phyloP scores from a whole-genome alignment of 306 rosid genomes.

The Hippophae rhamnoides region DNA sequence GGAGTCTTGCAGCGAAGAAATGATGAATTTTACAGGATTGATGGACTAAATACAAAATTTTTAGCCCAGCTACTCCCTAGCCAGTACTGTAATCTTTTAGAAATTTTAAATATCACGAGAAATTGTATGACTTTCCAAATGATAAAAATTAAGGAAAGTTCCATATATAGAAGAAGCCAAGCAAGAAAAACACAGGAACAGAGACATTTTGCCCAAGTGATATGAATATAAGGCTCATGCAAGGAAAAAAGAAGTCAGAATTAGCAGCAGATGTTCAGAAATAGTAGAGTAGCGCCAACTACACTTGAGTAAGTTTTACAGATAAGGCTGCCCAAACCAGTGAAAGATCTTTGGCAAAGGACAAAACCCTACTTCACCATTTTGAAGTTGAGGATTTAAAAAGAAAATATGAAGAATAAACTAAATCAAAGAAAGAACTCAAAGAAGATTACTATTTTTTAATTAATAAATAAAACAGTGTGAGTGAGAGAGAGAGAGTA shows the following conservation, averaged over 20 bases:
- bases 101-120: too few relatives aligned
- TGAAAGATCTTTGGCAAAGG: slow-evolving; percentile 7
- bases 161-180: slow-evolving; percentile 26
- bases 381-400: not conserved
- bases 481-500: slow-evolving; percentile 10
- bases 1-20: slow-evolving; percentile 34
- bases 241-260: slow-evolving; percentile 10
- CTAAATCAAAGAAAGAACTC: slow-evolving; percentile 12
- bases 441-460: not conserved
- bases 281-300: slow-evolving; percentile 14
- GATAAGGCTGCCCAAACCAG: slow-evolving; percentile 16
- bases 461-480: not conserved
- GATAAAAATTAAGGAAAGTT: slow-evolving; percentile 15
- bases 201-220: slow-evolving; percentile 14
- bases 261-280: slow-evolving; percentile 11
- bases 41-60: slow-evolving; percentile 14
- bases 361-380: slow-evolving; percentile 6
- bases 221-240: slow-evolving; percentile 1
- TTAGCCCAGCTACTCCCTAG: slow-evolving; percentile 21
- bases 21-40: slow-evolving; percentile 44
- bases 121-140: slow-evolving; percentile 14
- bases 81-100: slow-evolving; percentile 3
- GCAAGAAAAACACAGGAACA: slow-evolving; percentile 25
- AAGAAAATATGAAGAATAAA: not conserved
- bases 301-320: slow-evolving; percentile 12